phyloP scores from a whole-genome alignment of 495 filamentous ascomycete genomes.

The Evernia prunastri region DNA sequence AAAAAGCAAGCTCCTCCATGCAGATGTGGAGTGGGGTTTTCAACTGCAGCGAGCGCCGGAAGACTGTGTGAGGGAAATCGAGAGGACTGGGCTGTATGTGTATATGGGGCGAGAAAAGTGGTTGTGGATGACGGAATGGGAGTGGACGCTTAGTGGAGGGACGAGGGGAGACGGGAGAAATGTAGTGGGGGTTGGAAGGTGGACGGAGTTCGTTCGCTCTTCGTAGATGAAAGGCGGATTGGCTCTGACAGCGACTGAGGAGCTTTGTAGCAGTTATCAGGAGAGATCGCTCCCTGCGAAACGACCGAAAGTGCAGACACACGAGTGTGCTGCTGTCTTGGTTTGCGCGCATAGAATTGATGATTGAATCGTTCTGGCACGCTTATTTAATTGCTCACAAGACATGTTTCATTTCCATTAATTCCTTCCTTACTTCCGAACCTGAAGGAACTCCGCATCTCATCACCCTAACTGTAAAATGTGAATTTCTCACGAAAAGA shows the following conservation, averaged over 20 bases:
- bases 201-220: background rate
- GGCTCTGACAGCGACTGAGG: background rate
- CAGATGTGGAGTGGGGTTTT: too few relatives aligned
- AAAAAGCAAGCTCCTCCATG: too few relatives aligned
- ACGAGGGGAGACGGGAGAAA: too few relatives aligned
- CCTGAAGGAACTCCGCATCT: conserved; percentile 12
- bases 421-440: conserved; percentile 14
- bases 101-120: too few relatives aligned
- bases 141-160: too few relatives aligned
- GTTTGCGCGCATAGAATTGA: background rate
- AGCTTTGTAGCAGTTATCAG: background rate
- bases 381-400: background rate
- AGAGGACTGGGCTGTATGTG: too few relatives aligned
- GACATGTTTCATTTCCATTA: conserved; percentile 22
- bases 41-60: too few relatives aligned
- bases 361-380: background rate
- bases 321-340: background rate
- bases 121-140: too few relatives aligned
- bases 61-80: too few relatives aligned
- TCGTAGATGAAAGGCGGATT: background rate
- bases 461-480: conserved; percentile 15
- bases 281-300: background rate
- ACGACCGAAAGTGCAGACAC: background rate
- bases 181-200: background rate
- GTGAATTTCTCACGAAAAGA: conserved; percentile 1